Conservation (phyloP, 108 stramenopile species). For the Poteriospumella lacustris region DNA sequence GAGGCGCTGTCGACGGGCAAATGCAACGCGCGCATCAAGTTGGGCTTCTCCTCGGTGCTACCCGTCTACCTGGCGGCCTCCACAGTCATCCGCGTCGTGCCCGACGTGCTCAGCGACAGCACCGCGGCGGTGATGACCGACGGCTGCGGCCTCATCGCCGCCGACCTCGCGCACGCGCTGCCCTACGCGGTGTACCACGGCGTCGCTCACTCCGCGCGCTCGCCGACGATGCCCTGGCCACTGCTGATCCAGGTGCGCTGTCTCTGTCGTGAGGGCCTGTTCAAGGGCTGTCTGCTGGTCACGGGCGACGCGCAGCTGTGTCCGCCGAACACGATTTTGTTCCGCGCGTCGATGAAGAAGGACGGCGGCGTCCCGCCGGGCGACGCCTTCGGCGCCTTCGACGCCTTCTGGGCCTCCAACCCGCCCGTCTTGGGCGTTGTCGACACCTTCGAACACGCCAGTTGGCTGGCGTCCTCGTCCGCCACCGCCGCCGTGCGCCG, state of each 20-base stretch:
- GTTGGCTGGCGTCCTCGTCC: too few relatives aligned
- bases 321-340: background rate
- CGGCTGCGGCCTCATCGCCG: slow-evolving; percentile 16
- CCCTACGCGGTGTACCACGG: slow-evolving; percentile 13
- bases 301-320: slow-evolving; percentile 1
- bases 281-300: slow-evolving; percentile 23
- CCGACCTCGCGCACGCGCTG: background rate
- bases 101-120: background rate
- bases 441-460: slow-evolving; percentile 19
- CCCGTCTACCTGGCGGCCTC: background rate
- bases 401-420: too few relatives aligned
- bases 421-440: background rate
- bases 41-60: background rate
- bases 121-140: slow-evolving; percentile 1
- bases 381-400: background rate
- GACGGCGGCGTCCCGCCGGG: background rate
- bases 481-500: too few relatives aligned
- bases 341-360: slow-evolving; percentile 16
- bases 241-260: background rate
- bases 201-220: background rate
- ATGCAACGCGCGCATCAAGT: slow-evolving; percentile 10
- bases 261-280: background rate
- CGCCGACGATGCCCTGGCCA: background rate
- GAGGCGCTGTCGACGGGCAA: background rate
- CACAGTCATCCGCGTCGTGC: background rate